Percentiles rank a stretch among this genome's conserved stretches.
phyloP scores from a whole-genome alignment of 768 basidiomycete species.

The Xerocomellus chrysenteron region DNA sequence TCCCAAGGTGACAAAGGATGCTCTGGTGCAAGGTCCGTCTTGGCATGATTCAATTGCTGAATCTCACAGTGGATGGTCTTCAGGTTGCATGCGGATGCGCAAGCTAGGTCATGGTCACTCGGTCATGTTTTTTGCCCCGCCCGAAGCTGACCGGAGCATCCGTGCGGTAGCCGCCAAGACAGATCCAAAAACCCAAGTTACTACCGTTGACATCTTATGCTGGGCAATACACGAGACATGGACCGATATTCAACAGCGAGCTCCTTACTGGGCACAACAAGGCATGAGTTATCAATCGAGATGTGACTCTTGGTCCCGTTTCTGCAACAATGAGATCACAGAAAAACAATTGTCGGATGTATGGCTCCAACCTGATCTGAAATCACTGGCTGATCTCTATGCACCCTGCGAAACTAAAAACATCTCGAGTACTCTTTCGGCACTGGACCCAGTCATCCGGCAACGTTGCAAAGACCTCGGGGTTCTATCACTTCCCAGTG shows the following conservation, averaged over 20 bases:
- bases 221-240: constrained; percentile 49
- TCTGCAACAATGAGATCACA: neutral
- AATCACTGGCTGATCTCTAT: constrained; percentile 37
- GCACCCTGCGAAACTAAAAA: neutral
- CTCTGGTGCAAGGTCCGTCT: constrained; percentile 32
- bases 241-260: neutral
- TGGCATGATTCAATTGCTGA: neutral
- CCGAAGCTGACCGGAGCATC: constrained; percentile 38
- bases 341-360: constrained; percentile 1
- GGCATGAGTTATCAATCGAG: constrained; percentile 12
- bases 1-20: constrained; percentile 36
- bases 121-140: constrained; percentile 44
- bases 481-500: constrained; percentile 2
- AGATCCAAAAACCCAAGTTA: neutral
- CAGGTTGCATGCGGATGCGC: constrained; percentile 55
- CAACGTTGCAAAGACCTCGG: constrained; percentile 13
- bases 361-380: constrained; percentile 41
- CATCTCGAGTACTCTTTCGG: neutral
- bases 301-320: constrained; percentile 12
- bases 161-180: constrained; percentile 20
- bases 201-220: constrained; percentile 34
- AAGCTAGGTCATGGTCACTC: constrained; percentile 47
- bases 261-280: constrained; percentile 20
- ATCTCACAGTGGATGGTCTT: neutral
- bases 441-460: neutral